Base-by-base conservation (phyloP, 2,329 filamentous ascomycete genomes). In the Paraphaeosphaeria minitans region DNA sequence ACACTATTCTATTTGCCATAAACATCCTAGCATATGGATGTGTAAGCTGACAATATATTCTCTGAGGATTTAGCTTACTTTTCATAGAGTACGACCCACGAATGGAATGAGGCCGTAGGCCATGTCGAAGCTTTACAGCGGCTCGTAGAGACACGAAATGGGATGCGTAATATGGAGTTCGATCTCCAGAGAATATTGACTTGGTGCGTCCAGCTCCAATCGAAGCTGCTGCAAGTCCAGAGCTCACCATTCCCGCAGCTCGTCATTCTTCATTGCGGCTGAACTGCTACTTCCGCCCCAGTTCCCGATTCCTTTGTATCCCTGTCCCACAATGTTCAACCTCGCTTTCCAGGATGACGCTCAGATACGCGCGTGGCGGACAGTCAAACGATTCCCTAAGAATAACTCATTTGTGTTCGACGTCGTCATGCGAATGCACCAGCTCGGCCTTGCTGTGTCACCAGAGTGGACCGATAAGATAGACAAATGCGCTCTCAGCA, bases 311-410 rank as follows among this genome's bases (percentile, higher is more conserved):
- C 59, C 66, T 3, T 27, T 55, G 3, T 69, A 55, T 33, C 37
- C 35, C 1, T 53, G 58, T 13, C 22, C 47, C 5, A 45, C 35
- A 24, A 19, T 56, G 0, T 63, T 66, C 24, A 52, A 62, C 14
- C 56, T 69, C 9, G 64, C 66, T 13, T 64, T 67, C 21, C 58
- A 62, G 31, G 64, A 69, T 43, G 65, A 66, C 12, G 63, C 60
- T 6, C 62, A 65, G 42, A 64, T 69, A 19, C 62, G 58, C 9
- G 63, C 66, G 16, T 69, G 66, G 65, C 58, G 64, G 16, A 67
- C 66, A 6, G 56, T 68, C 8, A 69, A 69, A 53, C 57, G 61
- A 4, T 63, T 69, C 19, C 66, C 66, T 0, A 69, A 69, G 54
- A 59, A 67, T 47, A 61, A 54, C 16, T 53, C 65, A 2, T 69